Evolutionary conservation across 164 flowering plant genomes (phyloP).

Genomic region (Magnolia changhungtana): DNA sequence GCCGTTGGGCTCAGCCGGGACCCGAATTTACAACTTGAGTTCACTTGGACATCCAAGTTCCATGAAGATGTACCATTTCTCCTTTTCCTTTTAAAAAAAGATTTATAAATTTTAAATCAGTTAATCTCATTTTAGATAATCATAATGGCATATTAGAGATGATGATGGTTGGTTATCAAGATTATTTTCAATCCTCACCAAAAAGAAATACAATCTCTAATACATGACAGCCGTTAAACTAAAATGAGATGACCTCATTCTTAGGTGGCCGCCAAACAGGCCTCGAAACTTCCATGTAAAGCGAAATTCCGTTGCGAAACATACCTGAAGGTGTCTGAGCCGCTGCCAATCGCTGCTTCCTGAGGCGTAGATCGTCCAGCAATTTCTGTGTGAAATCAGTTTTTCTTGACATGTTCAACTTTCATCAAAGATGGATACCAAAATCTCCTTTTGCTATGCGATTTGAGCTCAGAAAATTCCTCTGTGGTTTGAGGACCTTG

Average conservation of each 20-base stretch:
- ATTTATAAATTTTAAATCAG: too few species aligned
- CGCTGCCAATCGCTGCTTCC: conserved; percentile 68
- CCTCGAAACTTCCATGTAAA: not conserved
- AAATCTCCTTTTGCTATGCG: too few species aligned
- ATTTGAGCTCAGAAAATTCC: not conserved
- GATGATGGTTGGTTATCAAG: not conserved
- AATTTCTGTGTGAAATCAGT: conserved; percentile 88
- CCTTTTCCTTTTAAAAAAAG: too few species aligned
- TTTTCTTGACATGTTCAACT: conserved; percentile 47
- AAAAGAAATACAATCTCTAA: not conserved
- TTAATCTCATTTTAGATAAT: not conserved
- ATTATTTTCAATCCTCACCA: not conserved
- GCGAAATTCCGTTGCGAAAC: not conserved
- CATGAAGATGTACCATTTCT: too few species aligned
- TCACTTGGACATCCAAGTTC: too few species aligned
- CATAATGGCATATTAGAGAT: not conserved
- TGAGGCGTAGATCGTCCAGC: conserved; percentile 64
- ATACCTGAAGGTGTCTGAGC: conserved; percentile 49
- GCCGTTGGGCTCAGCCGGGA: too few species aligned
- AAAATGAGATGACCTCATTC: not conserved
- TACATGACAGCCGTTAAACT: not conserved
- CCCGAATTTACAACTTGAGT: too few species aligned
- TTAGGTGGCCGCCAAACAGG: not conserved
- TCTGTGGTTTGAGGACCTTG: conserved; percentile 1
- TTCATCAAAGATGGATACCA: not conserved